Percentiles rank a stretch among this genome's conserved stretches.
Conservation (phyloP, 805 yeast species). For the Saccharomycopsis fermentans region DNA sequence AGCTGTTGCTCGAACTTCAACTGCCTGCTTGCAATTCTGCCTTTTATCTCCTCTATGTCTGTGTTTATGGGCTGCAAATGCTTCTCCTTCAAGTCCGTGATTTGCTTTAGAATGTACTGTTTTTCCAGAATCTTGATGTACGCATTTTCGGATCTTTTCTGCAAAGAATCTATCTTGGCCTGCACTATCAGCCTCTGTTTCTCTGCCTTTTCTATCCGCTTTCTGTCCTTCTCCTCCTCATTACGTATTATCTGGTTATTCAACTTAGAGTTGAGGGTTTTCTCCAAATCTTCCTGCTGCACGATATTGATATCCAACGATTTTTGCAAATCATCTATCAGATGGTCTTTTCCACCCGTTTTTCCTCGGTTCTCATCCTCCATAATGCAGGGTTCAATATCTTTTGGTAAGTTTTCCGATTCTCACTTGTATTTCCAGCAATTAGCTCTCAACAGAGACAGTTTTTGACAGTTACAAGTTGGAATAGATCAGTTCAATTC, state of each 20-base stretch:
- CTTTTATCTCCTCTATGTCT: conserved; percentile 55
- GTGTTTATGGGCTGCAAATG: conserved; percentile 44
- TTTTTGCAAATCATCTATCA: conserved; percentile 20
- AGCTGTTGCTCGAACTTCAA: conserved; percentile 13
- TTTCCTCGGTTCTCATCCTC: neutral
- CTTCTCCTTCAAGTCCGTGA: conserved; percentile 36
- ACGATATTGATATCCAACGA: conserved; percentile 49
- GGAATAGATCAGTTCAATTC: neutral
- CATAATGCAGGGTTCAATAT: neutral
- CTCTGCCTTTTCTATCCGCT: conserved; percentile 60
- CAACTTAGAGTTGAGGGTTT: conserved; percentile 60
- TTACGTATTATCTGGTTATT: conserved; percentile 47
- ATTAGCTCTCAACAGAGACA: too few relatives aligned
- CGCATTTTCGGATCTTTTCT: conserved; percentile 39
- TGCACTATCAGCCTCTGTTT: conserved; percentile 35
- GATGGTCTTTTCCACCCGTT: neutral
- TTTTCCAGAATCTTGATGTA: conserved; percentile 57
- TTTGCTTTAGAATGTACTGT: conserved; percentile 42
- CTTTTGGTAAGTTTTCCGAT: too few relatives aligned
- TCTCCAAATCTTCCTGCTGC: conserved; percentile 75
- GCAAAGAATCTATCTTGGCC: conserved; percentile 36
- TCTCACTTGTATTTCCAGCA: too few relatives aligned
- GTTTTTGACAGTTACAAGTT: neutral
- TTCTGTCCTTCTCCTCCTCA: conserved; percentile 64
- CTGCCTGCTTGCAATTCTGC: conserved; percentile 32